These are phyloP conservation scores for Pyrus bretschneideri DNA, from an alignment of 306 rosid species.

Conservation along the genomic window DNA sequence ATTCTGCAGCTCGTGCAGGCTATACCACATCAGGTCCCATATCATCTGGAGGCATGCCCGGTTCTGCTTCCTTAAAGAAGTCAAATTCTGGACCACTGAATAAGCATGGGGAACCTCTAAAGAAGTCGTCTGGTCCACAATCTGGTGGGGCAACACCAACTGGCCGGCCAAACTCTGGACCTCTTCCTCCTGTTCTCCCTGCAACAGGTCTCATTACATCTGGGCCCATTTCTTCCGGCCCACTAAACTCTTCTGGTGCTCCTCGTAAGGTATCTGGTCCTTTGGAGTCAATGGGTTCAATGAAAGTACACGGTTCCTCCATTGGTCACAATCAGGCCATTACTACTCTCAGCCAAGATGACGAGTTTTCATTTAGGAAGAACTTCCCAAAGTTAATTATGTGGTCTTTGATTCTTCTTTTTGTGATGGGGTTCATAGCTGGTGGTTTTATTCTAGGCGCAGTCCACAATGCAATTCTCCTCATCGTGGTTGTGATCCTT, in stretches of 20 bases:
- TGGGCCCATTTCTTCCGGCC: conserved; percentile 91
- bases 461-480: conserved; percentile 83
- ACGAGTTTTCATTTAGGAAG: conserved; percentile 66
- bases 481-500: conserved; percentile 76
- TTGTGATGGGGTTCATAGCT: conserved; percentile 94
- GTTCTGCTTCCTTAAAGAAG: conserved; percentile 71
- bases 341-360: conserved; percentile 67
- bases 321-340: conserved; percentile 71
- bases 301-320: conserved; percentile 52
- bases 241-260: conserved; percentile 86
- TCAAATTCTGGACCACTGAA: conserved; percentile 92
- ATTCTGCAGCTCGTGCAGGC: conserved; percentile 55
- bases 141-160: conserved; percentile 69
- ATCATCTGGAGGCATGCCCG: conserved; percentile 59
- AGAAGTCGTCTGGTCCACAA: conserved; percentile 96
- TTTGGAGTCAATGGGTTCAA: conserved; percentile 71
- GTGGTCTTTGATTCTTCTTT: conserved; percentile 91
- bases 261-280: conserved; percentile 96
- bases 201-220: conserved; percentile 93
- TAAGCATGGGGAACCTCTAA: conserved; percentile 93
- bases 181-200: conserved; percentile 86
- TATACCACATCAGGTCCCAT: conserved; percentile 70
- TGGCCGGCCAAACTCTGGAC: conserved; percentile 86
- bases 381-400: conserved; percentile 83
- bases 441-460: conserved; percentile 99